Base-by-base conservation (phyloP, 225 moss, liverwort and hornwort genomes). In the Polytrichum formosum region DNA sequence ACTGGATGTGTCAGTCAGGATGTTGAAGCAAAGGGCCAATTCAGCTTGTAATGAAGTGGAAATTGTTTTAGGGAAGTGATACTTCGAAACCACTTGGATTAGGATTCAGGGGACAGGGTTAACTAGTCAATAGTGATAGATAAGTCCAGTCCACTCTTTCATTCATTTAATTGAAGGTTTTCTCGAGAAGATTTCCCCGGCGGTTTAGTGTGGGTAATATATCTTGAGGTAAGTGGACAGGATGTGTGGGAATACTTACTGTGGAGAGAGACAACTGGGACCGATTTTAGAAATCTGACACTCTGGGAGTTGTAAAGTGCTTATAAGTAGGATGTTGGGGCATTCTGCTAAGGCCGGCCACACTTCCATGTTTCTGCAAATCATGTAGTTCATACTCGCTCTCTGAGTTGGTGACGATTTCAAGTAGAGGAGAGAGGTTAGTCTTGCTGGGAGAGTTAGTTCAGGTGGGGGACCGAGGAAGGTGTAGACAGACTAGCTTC, bases 361-460 rank as follows among this genome's bases (percentile, higher is more conserved):
- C 46, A 46, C 2, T 46, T 46, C 46, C 13, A 46, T 46, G 13
- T 46, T 13, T 46, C 46, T 46, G 13, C 46, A 65, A 67, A 37
- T 77, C 74, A 18, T 71, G 55, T 64, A 31, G 68, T 73, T 56
- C 76, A 59, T 64, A 72, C 26, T 74, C 73, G 75, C 70, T 9
- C 20, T 66, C 35, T 66, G 23, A 33, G 31, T 30, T 66, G 20
- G 21, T 13, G 66, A 35, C 68, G 77, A 77, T 74, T 83, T 75
- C 71, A 74, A 69, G 74, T 64, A 64, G 73, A 71, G 60, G 59
- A 46, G 46, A 16, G 46, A 83, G 76, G 74, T 68, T 64, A 53
- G 67, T 18, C 59, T 83, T 74, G 76, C 79, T 73, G 69, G 74
- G 71, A 63, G 13, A 74, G 53, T 31, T 55, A 80, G 72, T 67